Evolutionary conservation across 2,329 filamentous ascomycete genomes (phyloP).

Genomic region (Epichloe amarillans): DNA sequence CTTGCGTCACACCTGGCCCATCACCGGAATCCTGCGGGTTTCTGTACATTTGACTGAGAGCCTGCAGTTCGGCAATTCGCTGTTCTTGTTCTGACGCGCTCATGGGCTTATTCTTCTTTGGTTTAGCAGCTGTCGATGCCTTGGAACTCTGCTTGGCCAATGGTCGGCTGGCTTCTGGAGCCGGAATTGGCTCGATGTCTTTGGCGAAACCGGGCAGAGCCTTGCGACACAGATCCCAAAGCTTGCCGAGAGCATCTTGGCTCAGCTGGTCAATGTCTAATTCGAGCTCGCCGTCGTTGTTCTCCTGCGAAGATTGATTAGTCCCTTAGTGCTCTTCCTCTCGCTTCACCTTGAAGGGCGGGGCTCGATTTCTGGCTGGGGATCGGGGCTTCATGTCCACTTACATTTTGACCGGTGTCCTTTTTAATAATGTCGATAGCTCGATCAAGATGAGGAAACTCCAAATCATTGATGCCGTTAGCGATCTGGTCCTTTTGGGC

Average conservation of each 20-base stretch:
- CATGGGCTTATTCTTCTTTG: conserved; percentile 66
- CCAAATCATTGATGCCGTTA: conserved; percentile 67
- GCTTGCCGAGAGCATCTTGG: conserved; percentile 38
- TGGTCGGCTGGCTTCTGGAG: conserved; percentile 18
- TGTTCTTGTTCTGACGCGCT: conserved; percentile 55
- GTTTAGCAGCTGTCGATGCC: conserved; percentile 26
- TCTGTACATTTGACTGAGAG: conserved; percentile 33
- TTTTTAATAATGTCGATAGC: conserved; percentile 84
- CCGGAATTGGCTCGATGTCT: conserved; percentile 15
- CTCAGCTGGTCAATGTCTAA: conserved; percentile 46
- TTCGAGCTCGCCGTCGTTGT: conserved; percentile 45
- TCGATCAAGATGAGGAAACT: conserved; percentile 61
- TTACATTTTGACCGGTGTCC: conserved; percentile 65
- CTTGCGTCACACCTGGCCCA: conserved; percentile 12
- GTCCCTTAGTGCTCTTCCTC: neutral
- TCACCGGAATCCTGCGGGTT: conserved; percentile 20
- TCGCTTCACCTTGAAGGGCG: neutral
- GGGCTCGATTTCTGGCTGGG: no score
- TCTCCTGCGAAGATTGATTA: conserved; percentile 29
- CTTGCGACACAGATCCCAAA: conserved; percentile 33
- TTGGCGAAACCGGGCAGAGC: conserved; percentile 28
- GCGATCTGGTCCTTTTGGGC: conserved; percentile 88
- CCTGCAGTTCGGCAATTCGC: conserved; percentile 46
- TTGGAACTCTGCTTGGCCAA: conserved; percentile 15
- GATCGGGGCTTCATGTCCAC: conserved; percentile 14